Evolutionary conservation across 2,329 filamentous ascomycete species (phyloP), one percentile per base, ranked within the genome.

Genomic region (Claviceps sorghi): DNA sequence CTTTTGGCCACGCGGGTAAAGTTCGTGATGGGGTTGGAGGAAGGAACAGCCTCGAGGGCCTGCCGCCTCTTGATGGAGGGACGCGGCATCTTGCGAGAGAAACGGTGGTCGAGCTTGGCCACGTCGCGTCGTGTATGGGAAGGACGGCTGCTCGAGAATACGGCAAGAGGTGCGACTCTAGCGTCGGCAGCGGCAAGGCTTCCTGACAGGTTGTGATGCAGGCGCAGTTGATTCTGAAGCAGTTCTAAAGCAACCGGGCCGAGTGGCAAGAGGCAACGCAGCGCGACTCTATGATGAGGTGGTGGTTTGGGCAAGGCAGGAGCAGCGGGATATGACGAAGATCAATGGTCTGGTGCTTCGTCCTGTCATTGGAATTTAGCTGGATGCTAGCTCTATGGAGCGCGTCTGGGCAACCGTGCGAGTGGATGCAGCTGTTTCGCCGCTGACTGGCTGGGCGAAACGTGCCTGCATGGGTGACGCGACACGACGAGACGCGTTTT

Each of bases 1-100:
- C 60, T 59, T 63, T 78, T 78, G 36, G 73, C 75, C 48, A 77
- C 63, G 51, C 73, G 74, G 46, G 69, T 59, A 59, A 76, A 77
- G 59, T 57, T 67, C 64, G 61, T 66, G 52, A 77, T 75, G 56
- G 62, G 54, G 26, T 62, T 62, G 40, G 50, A 41, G 30, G 50
- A 46, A 48, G 55, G 51, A 1, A 57, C 50, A 26, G 53, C 49
- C 52, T 54, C 46, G 29, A 48, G 53, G 10, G 51, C 55, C 45
- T 55, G 58, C 44, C 56, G 52, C 41, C 52, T 58, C 48, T 52
- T 54, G 15, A 48, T 32, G 22, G 57, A 48, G 13, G 52, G 49
- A 43, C 42, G 50, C 36, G 49, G 47, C 53, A 50, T 55, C 26
- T 52, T n/a, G 49, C 6, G 13, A 22, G 8, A 38, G 15, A 29